Evolutionary conservation across 2,329 filamentous ascomycete species (phyloP).

Genomic region (Fusarium neocosmosporiellum): DNA sequence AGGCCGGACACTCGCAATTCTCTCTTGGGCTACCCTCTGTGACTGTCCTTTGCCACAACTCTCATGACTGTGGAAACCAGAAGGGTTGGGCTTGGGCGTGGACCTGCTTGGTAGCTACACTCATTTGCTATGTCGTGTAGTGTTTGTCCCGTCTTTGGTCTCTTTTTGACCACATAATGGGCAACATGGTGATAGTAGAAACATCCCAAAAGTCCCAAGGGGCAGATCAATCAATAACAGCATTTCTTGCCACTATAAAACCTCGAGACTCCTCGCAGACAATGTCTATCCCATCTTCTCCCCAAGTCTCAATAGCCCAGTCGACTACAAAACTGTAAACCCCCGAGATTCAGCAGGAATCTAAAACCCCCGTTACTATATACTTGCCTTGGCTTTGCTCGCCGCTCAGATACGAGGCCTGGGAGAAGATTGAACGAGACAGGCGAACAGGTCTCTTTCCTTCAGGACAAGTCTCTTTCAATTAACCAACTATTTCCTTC

Average conservation of each 20-base stretch:
- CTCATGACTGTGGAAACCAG: neutral
- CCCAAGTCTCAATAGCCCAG: neutral
- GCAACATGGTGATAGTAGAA: neutral
- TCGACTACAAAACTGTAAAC: neutral
- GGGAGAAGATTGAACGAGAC: neutral
- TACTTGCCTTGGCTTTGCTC: neutral
- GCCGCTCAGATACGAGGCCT: neutral
- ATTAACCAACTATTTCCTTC: neutral
- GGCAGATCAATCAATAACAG: neutral
- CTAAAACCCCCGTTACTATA: neutral
- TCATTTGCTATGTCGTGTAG: neutral
- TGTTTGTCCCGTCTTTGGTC: neutral
- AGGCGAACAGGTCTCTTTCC: neutral
- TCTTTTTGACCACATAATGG: neutral
- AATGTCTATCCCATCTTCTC: neutral
- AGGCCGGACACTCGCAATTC: neutral
- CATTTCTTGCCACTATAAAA: neutral
- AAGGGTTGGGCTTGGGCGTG: neutral
- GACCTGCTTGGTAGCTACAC: neutral
- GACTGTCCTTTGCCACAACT: neutral
- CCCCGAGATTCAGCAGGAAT: neutral
- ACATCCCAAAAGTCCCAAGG: rapidly evolving
- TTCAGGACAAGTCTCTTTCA: neutral
- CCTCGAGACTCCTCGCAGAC: neutral
- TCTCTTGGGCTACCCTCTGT: neutral